Conservation (phyloP, 139 green algal genomes). For the Chlorella sp. region DNA sequence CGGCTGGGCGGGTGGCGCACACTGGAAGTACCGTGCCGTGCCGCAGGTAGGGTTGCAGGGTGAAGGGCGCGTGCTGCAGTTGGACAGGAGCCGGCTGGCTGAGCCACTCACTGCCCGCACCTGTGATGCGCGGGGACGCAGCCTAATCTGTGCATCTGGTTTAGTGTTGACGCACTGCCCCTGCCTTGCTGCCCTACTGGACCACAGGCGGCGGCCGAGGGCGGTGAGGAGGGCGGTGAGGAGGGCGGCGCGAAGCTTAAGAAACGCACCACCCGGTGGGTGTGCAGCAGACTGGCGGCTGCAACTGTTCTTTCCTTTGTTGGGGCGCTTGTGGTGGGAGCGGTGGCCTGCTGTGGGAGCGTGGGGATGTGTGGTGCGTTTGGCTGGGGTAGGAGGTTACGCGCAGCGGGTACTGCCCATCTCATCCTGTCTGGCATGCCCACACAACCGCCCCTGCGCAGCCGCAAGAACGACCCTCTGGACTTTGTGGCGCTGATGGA, state of each 20-base stretch:
- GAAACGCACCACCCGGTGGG: slow-evolving; percentile 1
- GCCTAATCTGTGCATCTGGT: background rate
- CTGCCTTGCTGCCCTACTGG: background rate
- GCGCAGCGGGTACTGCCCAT: background rate
- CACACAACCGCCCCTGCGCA: background rate
- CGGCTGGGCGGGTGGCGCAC: slow-evolving; percentile 65
- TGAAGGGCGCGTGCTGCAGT: background rate
- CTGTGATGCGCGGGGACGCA: no score
- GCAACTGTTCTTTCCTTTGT: no score
- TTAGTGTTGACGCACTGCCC: background rate
- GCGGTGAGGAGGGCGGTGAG: background rate
- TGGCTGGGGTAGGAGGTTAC: no score
- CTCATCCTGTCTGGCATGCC: background rate
- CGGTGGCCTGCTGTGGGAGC: no score
- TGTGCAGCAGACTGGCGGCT: background rate
- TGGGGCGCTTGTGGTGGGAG: no score
- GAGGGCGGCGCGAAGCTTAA: background rate
- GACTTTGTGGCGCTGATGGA: slow-evolving; percentile 76
- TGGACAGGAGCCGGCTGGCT: background rate
- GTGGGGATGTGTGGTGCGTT: no score
- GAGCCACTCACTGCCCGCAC: no score
- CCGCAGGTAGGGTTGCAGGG: background rate
- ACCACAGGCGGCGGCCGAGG: background rate
- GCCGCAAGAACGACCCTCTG: slow-evolving; percentile 48
- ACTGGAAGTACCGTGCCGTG: slow-evolving; percentile 66